Percentiles rank a stretch among this genome's conserved stretches.
phyloP scores from a whole-genome alignment of 768 basidiomycete genomes.

The Agaricus blazei region DNA sequence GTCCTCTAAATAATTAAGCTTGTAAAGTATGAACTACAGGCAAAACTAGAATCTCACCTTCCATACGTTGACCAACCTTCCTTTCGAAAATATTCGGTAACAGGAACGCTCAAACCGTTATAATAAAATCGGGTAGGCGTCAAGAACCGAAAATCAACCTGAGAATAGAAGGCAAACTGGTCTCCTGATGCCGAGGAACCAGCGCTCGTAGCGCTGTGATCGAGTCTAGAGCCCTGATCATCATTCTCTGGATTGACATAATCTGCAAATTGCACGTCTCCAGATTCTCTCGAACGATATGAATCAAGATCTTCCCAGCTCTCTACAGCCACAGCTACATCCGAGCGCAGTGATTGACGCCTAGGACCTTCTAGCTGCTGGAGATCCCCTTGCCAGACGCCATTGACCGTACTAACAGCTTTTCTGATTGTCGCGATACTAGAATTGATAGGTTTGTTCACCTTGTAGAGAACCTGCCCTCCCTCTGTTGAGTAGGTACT shows the following conservation, averaged over 20 bases:
- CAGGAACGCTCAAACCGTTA: not conserved
- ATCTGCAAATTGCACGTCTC: not conserved
- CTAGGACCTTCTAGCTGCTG: too few relatives aligned
- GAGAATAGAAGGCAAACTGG: slow-evolving; percentile 6
- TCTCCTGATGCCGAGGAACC: not conserved
- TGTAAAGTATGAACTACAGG: not conserved
- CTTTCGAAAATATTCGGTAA: slow-evolving; percentile 16
- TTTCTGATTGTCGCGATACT: slow-evolving; percentile 12
- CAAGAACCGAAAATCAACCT: slow-evolving; percentile 14
- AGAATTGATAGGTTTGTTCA: slow-evolving; percentile 9
- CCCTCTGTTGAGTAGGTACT: slow-evolving; percentile 15
- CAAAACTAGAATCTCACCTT: slow-evolving; percentile 7
- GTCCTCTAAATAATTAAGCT: not conserved
- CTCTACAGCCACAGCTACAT: too few relatives aligned
- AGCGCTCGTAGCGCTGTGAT: not conserved
- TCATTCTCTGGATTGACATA: not conserved
- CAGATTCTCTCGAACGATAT: too few relatives aligned
- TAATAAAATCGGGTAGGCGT: slow-evolving; percentile 8
- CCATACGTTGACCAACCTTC: slow-evolving; percentile 10
- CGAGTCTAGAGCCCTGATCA: too few relatives aligned
- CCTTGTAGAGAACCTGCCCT: slow-evolving; percentile 18
- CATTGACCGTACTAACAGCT: slow-evolving; percentile 2
- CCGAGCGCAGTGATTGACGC: too few relatives aligned
- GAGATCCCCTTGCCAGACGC: slow-evolving; percentile 1
- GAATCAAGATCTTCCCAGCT: too few relatives aligned